phyloP scores from a whole-genome alignment of 2,329 filamentous ascomycete species.

The Endocalyx cinctus region DNA sequence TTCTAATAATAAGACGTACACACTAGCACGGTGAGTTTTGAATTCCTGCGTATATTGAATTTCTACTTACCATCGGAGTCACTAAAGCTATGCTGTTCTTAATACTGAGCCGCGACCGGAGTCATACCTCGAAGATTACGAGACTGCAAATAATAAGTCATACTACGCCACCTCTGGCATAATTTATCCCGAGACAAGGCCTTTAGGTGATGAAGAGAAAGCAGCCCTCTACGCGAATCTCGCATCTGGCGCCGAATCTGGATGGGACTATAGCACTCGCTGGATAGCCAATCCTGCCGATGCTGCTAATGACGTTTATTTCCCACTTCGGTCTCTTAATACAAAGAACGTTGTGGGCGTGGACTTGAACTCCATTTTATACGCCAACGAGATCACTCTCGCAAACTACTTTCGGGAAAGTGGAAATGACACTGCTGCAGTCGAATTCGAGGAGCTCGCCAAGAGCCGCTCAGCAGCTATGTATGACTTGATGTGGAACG shows the following conservation, averaged over 20 bases:
- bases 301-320: constrained; percentile 56
- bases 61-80: background rate
- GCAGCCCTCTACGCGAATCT: constrained; percentile 56
- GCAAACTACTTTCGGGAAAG: constrained; percentile 46
- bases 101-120: constrained; percentile 66
- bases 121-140: constrained; percentile 62
- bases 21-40: constrained; percentile 47
- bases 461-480: constrained; percentile 55
- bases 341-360: constrained; percentile 55
- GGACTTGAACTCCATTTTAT: constrained; percentile 65
- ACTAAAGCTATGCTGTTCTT: constrained; percentile 47
- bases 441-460: constrained; percentile 46
- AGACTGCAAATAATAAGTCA: constrained; percentile 59
- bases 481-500: constrained; percentile 60
- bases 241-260: constrained; percentile 61
- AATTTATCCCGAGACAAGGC: constrained; percentile 47
- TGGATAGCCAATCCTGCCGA: constrained; percentile 55
- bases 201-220: constrained; percentile 49
- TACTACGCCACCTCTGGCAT: constrained; percentile 57
- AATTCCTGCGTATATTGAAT: background rate
- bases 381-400: constrained; percentile 59
- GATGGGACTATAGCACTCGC: constrained; percentile 59
- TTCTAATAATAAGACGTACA: constrained; percentile 42
- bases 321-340: constrained; percentile 62
- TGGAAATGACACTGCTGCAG: constrained; percentile 46